Conservation (phyloP, 805 yeast genomes). For the Lachancea meyersii region DNA sequence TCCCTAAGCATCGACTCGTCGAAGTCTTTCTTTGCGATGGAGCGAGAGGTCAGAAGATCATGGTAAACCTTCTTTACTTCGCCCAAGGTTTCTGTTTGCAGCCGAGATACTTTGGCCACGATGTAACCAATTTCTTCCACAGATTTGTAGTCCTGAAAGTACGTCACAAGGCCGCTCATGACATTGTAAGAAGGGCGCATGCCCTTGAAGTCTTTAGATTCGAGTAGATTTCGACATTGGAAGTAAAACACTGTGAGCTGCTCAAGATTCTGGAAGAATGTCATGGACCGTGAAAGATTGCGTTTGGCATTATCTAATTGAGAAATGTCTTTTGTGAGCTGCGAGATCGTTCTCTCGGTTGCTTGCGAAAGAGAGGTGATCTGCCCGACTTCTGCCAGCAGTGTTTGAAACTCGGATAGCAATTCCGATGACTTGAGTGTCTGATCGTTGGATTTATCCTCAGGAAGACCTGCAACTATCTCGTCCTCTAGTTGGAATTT, state of each 20-base stretch:
- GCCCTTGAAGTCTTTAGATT: conserved; percentile 16
- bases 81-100: conserved; percentile 24
- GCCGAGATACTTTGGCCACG: conserved; percentile 24
- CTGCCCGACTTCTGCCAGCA: conserved; percentile 47
- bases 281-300: conserved; percentile 79
- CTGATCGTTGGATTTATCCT: conserved; percentile 11
- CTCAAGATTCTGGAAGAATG: conserved; percentile 77
- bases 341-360: conserved; percentile 58
- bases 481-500: conserved; percentile 43
- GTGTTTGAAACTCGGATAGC: conserved; percentile 26
- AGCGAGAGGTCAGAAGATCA: conserved; percentile 14
- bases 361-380: conserved; percentile 57
- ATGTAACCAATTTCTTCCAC: conserved; percentile 51
- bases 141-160: conserved; percentile 62
- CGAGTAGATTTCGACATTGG: conserved; percentile 18
- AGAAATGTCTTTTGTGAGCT: conserved; percentile 73
- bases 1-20: conserved; percentile 31
- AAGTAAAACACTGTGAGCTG: conserved; percentile 55
- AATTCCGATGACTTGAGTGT: conserved; percentile 16
- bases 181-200: conserved; percentile 28
- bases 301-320: conserved; percentile 74
- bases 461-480: conserved; percentile 29
- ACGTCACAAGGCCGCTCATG: conserved; percentile 30
- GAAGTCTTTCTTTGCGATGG: conserved; percentile 21
- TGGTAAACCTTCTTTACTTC: conserved; percentile 19